Evolutionary conservation across 306 rosid species (phyloP).

Genomic region (Cucurbita pepo): DNA sequence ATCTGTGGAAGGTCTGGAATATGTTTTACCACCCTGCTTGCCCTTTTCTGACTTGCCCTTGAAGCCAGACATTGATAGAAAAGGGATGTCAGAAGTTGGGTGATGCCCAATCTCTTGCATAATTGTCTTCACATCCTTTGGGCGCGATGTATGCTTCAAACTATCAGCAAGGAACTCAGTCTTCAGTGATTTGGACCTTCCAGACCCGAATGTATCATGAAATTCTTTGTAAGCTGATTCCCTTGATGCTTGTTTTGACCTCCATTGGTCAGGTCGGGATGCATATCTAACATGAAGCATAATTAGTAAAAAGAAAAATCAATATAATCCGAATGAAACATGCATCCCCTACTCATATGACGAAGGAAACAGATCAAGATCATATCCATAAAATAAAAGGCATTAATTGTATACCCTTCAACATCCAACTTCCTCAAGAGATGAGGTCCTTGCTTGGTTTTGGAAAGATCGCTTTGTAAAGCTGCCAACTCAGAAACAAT

Average conservation of each 20-base stretch:
- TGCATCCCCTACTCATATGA: background rate
- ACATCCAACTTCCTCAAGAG: slow-evolving; percentile 70
- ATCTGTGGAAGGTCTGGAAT: slow-evolving; percentile 15
- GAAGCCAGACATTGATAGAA: slow-evolving; percentile 37
- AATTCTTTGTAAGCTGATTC: slow-evolving; percentile 61
- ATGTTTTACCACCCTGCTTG: slow-evolving; percentile 17
- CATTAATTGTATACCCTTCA: slow-evolving; percentile 38
- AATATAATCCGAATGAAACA: background rate
- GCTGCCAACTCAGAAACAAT: slow-evolving; percentile 65
- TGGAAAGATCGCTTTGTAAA: slow-evolving; percentile 56
- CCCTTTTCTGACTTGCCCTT: slow-evolving; percentile 30
- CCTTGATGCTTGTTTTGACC: slow-evolving; percentile 66
- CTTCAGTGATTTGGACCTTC: slow-evolving; percentile 27
- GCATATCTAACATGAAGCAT: slow-evolving; percentile 42
- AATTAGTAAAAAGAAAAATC: background rate
- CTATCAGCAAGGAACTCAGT: slow-evolving; percentile 32
- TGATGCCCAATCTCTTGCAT: slow-evolving; percentile 49
- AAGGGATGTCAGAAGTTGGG: slow-evolving; percentile 37
- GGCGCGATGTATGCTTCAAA: slow-evolving; percentile 20
- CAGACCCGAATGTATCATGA: slow-evolving; percentile 48
- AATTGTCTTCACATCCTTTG: slow-evolving; percentile 38
- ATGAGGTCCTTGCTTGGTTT: slow-evolving; percentile 73
- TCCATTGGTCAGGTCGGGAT: slow-evolving; percentile 74
- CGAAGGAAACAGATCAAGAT: background rate
- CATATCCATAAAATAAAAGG: background rate